Evolutionary conservation across 441 rosid species (phyloP).

Genomic region (Cnidoscolus chayamansa): DNA sequence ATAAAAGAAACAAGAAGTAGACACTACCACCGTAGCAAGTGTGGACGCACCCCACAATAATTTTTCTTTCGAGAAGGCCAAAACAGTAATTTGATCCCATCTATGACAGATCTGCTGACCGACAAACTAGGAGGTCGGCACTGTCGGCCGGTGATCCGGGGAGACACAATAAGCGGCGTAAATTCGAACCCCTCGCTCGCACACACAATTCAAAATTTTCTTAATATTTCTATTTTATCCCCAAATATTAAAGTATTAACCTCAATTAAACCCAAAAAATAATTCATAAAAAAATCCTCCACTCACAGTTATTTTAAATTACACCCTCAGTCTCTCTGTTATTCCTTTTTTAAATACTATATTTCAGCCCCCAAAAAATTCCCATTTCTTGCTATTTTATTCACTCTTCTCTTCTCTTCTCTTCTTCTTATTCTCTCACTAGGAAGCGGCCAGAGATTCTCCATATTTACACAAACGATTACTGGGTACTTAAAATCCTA

Average conservation of each 20-base stretch:
- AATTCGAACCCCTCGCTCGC: slow-evolving; percentile 9
- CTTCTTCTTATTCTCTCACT: slow-evolving; percentile 8
- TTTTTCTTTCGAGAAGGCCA: slow-evolving; percentile 31
- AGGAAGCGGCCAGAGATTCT: slow-evolving; percentile 15
- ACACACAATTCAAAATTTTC: slow-evolving; percentile 4
- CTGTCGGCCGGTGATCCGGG: slow-evolving; percentile 58
- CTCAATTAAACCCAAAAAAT: neutral
- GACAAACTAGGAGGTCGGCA: slow-evolving; percentile 64
- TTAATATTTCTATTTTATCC: neutral
- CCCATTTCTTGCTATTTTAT: neutral
- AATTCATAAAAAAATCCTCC: too few species aligned
- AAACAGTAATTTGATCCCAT: slow-evolving; percentile 28
- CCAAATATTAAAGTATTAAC: slow-evolving; percentile 12
- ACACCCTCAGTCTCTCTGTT: neutral
- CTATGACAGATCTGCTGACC: slow-evolving; percentile 36
- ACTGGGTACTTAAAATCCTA: neutral
- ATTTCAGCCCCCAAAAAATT: slow-evolving; percentile 1
- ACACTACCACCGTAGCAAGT: too few species aligned
- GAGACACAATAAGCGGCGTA: slow-evolving; percentile 37
- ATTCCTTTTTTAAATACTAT: neutral
- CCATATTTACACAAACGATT: neutral
- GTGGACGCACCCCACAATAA: neutral
- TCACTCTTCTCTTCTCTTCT: neutral
- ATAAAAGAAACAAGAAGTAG: neutral
- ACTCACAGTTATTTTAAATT: neutral